These are phyloP conservation scores for Metarhizium anisopliae DNA, from an alignment of 2,329 filamentous ascomycete genomes.

Conservation along the genomic window DNA sequence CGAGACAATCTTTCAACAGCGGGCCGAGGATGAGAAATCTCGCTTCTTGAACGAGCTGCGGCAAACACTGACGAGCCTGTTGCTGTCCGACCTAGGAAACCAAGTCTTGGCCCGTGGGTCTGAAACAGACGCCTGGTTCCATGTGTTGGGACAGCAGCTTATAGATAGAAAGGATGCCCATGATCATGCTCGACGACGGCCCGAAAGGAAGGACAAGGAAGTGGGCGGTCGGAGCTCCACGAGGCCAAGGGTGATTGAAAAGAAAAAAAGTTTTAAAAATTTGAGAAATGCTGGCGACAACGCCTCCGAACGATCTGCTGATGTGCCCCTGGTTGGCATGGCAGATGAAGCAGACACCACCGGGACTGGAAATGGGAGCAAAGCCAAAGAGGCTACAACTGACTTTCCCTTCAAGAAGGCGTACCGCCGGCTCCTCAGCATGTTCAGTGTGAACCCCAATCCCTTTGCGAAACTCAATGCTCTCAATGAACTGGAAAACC, in stretches of 20 bases:
- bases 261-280: conserved; percentile 61
- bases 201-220: conserved; percentile 32
- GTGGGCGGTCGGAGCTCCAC: conserved; percentile 31
- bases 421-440: conserved; percentile 69
- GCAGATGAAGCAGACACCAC: conserved; percentile 28
- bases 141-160: conserved; percentile 55
- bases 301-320: conserved; percentile 24
- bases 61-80: conserved; percentile 70
- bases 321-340: conserved; percentile 28
- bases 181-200: conserved; percentile 34
- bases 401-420: conserved; percentile 76
- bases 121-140: conserved; percentile 87
- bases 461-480: conserved; percentile 79
- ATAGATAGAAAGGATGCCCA: conserved; percentile 52
- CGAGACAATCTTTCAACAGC: conserved; percentile 55
- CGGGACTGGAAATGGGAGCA: conserved; percentile 10
- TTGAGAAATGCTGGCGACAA: conserved; percentile 42
- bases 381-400: conserved; percentile 17
- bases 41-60: conserved; percentile 71
- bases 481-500: conserved; percentile 70
- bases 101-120: conserved; percentile 81
- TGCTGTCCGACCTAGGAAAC: conserved; percentile 83
- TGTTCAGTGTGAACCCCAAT: conserved; percentile 84
- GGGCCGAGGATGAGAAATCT: conserved; percentile 59
- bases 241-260: conserved; percentile 47